Percentiles rank a stretch among this genome's conserved stretches.
phyloP scores from a whole-genome alignment of 805 yeast species.

The Hanseniaspora meyeri region DNA sequence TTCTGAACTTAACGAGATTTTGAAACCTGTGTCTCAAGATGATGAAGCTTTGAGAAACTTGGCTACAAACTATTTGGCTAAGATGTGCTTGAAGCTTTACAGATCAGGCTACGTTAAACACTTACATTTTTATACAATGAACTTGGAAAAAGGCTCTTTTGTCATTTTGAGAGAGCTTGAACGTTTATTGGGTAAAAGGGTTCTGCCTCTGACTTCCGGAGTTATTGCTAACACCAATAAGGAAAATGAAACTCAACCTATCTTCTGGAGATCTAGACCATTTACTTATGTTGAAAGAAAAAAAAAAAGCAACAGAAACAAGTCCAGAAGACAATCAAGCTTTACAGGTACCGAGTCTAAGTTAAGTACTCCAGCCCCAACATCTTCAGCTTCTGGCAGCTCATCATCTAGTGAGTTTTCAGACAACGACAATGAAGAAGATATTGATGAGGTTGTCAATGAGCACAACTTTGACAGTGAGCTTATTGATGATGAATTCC shows the following conservation, averaged over 20 bases:
- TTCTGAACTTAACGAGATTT: constrained; percentile 47
- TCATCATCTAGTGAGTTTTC: constrained; percentile 8
- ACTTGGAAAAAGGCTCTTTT: constrained; percentile 78
- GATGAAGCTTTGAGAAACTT: constrained; percentile 75
- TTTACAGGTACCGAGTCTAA: not conserved
- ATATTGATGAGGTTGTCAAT: not conserved
- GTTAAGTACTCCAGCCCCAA: not conserved
- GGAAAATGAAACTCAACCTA: constrained; percentile 77
- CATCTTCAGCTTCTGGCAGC: not conserved
- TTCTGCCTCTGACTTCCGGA: constrained; percentile 7
- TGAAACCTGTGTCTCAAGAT: constrained; percentile 80
- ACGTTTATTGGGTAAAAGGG: constrained; percentile 8
- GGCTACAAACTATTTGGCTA: constrained; percentile 71
- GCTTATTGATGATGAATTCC: constrained; percentile 72
- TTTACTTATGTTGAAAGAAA: constrained; percentile 81
- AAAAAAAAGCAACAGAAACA: constrained; percentile 43
- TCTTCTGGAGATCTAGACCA: constrained; percentile 91
- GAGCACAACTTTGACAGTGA: constrained; percentile 12
- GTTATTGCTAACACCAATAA: constrained; percentile 36
- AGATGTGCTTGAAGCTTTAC: constrained; percentile 65
- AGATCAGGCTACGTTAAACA: constrained; percentile 67
- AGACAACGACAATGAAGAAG: not conserved
- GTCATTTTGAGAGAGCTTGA: constrained; percentile 73
- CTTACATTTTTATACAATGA: constrained; percentile 94
- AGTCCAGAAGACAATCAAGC: not conserved